Percentiles rank a stretch among this genome's conserved stretches.
Evolutionary conservation across 352 stramenopile genomes (phyloP).

Genomic region (Peronospora tabacina): DNA sequence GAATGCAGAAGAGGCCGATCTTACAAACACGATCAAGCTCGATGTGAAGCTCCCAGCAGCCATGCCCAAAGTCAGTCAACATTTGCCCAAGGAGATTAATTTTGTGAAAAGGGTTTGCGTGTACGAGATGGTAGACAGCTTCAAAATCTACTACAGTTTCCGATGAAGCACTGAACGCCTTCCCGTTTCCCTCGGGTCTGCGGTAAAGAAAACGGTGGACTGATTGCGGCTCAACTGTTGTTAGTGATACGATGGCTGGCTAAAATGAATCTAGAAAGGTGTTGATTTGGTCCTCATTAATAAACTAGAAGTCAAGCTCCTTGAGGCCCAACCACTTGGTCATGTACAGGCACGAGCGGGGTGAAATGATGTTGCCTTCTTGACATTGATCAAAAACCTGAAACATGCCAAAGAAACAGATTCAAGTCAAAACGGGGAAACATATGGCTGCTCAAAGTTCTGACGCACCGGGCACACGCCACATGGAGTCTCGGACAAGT

Average conservation of each 20-base stretch:
- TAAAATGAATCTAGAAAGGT: conserved; percentile 15
- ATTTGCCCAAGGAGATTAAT: too few relatives aligned
- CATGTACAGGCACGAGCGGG: conserved; percentile 87
- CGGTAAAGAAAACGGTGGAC: too few relatives aligned
- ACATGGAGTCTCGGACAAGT: conserved; percentile 84
- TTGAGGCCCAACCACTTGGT: conserved; percentile 88
- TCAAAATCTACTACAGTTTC: too few relatives aligned
- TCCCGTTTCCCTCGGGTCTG: too few relatives aligned
- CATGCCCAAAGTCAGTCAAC: too few relatives aligned
- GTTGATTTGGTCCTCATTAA: background rate
- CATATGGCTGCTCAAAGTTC: background rate
- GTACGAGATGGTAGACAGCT: too few relatives aligned
- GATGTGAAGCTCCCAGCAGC: too few relatives aligned
- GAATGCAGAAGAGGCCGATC: too few relatives aligned
- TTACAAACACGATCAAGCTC: too few relatives aligned
- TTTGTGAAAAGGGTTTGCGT: too few relatives aligned
- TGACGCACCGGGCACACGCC: conserved; percentile 79
- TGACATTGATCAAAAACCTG: conserved; percentile 87
- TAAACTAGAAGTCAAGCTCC: conserved; percentile 68
- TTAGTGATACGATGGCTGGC: conserved; percentile 11
- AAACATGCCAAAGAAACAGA: conserved; percentile 9
- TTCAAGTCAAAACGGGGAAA: too few relatives aligned
- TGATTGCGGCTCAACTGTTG: background rate
- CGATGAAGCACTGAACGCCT: too few relatives aligned
- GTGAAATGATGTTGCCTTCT: conserved; percentile 88